Percentiles rank a stretch among this genome's conserved stretches.
Conservation (phyloP, 1,284 basidiomycete genomes). For the Ganoderma lucidum region DNA sequence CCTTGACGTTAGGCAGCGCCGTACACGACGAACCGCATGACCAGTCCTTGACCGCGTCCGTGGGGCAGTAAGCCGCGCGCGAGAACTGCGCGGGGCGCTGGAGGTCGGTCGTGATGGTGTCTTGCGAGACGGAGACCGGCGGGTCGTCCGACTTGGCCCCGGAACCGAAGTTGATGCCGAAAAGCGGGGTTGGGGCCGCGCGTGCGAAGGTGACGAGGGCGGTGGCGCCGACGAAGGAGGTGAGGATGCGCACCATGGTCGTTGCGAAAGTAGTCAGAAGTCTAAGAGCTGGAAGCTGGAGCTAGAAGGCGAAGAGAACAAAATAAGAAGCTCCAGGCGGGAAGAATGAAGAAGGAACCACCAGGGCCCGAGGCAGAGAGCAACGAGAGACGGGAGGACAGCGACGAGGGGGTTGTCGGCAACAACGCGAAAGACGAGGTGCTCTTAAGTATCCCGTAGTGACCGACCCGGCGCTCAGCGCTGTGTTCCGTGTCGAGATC, state of each 20-base stretch:
- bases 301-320: constrained; percentile 1
- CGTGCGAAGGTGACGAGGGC: constrained; percentile 26
- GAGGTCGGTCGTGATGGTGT: constrained; percentile 38
- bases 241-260: constrained; percentile 25
- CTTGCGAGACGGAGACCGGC: constrained; percentile 34
- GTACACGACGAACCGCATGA: constrained; percentile 48
- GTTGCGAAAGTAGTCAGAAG: neutral
- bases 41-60: constrained; percentile 42
- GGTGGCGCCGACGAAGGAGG: constrained; percentile 24
- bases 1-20: constrained; percentile 57
- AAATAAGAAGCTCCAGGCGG: neutral
- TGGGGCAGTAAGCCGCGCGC: constrained; percentile 51
- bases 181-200: constrained; percentile 35
- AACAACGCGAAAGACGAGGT: neutral
- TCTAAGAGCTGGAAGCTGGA: neutral
- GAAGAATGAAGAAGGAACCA: constrained; percentile 20
- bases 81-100: constrained; percentile 49
- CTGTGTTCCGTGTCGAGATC: neutral
- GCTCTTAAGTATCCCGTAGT: neutral
- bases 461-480: neutral
- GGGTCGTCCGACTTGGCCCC: constrained; percentile 24
- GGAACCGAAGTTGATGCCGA: constrained; percentile 36
- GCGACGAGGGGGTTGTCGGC: neutral
- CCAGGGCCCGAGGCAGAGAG: constrained; percentile 26
- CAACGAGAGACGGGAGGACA: neutral